Conservation (phyloP, 169 alveolate species). For the Eimeria necatrix region DNA sequence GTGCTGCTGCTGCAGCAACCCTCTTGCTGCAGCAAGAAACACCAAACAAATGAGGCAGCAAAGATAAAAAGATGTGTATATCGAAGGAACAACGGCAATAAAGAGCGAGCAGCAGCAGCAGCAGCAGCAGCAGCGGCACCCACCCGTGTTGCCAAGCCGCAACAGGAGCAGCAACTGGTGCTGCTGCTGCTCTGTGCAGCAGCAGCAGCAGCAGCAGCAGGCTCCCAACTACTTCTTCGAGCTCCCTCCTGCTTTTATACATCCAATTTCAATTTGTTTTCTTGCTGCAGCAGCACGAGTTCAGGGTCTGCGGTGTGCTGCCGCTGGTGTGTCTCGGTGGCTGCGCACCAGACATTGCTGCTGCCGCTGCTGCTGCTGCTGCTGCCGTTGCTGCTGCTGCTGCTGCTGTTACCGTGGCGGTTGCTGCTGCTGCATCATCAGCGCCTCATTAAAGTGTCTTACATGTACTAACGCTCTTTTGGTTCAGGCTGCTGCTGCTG, state of each 20-base stretch:
- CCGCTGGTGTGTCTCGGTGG: background rate
- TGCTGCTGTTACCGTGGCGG: background rate
- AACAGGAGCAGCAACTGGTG: background rate
- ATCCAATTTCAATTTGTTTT: no score
- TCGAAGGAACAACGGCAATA: no score
- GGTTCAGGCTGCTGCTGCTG: no score
- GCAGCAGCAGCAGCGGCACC: no score
- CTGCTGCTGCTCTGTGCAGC: background rate
- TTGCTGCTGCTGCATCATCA: no score
- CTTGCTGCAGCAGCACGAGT: conserved; percentile 1
- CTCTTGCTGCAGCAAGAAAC: background rate
- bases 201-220: conserved; percentile 7
- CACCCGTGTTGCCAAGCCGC: no score
- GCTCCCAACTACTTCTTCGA: no score
- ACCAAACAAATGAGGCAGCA: background rate
- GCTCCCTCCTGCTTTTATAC: no score
- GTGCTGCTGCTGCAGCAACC: background rate
- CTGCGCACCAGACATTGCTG: background rate
- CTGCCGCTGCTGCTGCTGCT: conserved; percentile 10
- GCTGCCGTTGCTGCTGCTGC: conserved; percentile 46
- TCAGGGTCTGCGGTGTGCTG: background rate
- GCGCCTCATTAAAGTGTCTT: no score
- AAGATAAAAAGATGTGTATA: background rate
- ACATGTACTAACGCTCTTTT: no score
- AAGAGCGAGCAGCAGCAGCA: no score